phyloP scores from a whole-genome alignment of 2,329 filamentous ascomycete species.

The Paecilomyces sp. region DNA sequence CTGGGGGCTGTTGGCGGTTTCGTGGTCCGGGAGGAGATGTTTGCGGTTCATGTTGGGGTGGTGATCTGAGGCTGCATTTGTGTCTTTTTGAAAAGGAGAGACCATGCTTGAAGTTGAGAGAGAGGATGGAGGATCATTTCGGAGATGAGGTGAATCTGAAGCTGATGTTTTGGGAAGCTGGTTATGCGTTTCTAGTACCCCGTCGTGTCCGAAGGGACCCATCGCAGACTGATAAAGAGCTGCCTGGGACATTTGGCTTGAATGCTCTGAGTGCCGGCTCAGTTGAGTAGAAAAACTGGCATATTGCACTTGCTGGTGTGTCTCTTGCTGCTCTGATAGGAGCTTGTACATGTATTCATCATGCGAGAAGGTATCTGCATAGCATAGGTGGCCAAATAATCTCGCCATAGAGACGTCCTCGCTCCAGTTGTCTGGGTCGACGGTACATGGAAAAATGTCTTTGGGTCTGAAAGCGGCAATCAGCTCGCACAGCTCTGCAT shows the following conservation, averaged over 20 bases:
- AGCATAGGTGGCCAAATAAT: conserved; percentile 67
- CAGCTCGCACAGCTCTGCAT: conserved; percentile 67
- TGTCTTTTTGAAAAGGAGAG: background rate
- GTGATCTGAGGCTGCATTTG: background rate
- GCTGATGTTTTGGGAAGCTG: background rate
- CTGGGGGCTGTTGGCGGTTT: background rate
- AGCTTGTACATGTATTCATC: conserved; percentile 53
- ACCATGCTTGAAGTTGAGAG: too few species aligned
- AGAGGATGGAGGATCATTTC: background rate
- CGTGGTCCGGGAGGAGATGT: background rate
- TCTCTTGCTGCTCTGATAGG: conserved; percentile 11
- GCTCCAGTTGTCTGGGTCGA: conserved; percentile 57
- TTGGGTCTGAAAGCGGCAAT: conserved; percentile 61
- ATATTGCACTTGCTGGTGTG: conserved; percentile 9
- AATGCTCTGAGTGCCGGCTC: background rate
- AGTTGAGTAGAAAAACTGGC: background rate
- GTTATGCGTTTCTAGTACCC: background rate
- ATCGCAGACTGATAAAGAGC: background rate
- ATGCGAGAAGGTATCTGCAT: conserved; percentile 53
- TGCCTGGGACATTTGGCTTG: background rate
- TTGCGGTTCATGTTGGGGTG: background rate
- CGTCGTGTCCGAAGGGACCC: background rate
- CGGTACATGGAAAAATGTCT: conserved; percentile 79
- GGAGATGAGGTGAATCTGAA: background rate
- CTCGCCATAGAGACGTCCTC: conserved; percentile 55